Base-by-base conservation (phyloP, 306 rosid species). In the Hippophae gyantsensis region DNA sequence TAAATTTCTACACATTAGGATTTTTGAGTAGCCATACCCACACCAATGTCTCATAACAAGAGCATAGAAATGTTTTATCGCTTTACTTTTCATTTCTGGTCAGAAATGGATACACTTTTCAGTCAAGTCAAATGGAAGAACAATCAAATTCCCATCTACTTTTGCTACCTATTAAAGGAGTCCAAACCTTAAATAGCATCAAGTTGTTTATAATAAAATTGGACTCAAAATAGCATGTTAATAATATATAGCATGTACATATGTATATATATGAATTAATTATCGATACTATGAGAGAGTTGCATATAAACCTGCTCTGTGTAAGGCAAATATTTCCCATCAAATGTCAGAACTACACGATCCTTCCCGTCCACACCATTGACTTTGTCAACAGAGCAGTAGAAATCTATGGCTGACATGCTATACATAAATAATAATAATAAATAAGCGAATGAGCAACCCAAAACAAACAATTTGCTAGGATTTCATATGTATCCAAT, bases 371-470 rank as follows among this genome's bases (percentile, higher is more conserved):
- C 95, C 6, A 74, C 84, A 60, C 95, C 98, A 77, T 81, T 79
- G 51, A 81, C 77, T 82, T 90, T 90, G 87, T 90, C 95, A 12
- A 90, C 95, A 1, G 96, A 87, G 84, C 98, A 90, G 85, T 65
- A 87, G 79, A 90, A 90, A 68, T 90, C 98, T 68, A 90, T 87
- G 38, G 92, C 95, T 54, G 98, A 90, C 98, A 87, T 90, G 60
- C 98, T 90, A 71, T 26, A 73, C 18, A 18, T 18, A 18, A 18
- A 18, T 18, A 18, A 75, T 51, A 50, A 13, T 43, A 52, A 74
- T 32, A 70, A 69, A 70, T 9, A 53, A 47, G 18, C 32, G 23
- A 74, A 71, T 54, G 13, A 42, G 38, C 44, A 42, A 47, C 26
- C 23, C 8, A n/a, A 50, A 44, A 42, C 18, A 44, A 43, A 56